phyloP scores from a whole-genome alignment of 768 basidiomycete species.

The Mycena galopus region DNA sequence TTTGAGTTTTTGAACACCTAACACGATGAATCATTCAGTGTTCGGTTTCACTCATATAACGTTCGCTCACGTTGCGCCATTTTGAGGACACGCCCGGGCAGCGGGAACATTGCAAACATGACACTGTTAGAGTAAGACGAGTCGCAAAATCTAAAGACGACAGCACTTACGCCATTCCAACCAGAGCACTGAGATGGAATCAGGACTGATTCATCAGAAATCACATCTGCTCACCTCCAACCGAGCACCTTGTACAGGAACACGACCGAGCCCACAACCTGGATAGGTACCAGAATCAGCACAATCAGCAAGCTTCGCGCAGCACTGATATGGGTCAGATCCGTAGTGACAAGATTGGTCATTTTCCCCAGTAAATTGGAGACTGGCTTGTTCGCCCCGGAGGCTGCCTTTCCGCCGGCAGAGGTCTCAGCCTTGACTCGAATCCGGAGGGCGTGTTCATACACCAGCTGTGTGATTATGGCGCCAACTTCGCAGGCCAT shows the following conservation, averaged over 20 bases:
- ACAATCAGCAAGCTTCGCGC: neutral
- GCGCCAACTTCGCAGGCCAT: constrained; percentile 48
- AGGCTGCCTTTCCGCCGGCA: constrained; percentile 4
- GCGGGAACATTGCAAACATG: constrained; percentile 55
- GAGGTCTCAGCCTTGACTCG: constrained; percentile 65
- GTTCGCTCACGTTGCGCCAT: constrained; percentile 49
- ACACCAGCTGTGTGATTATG: constrained; percentile 56
- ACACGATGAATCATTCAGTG: no score
- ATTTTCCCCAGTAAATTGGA: constrained; percentile 77
- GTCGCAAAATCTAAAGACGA: no score
- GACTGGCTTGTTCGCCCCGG: neutral
- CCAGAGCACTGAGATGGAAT: constrained; percentile 58
- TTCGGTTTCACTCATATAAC: neutral
- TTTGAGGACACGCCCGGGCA: constrained; percentile 70
- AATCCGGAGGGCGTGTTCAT: constrained; percentile 68
- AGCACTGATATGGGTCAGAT: constrained; percentile 47
- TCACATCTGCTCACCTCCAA: constrained; percentile 58
- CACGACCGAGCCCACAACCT: constrained; percentile 50
- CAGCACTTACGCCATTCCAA: constrained; percentile 58
- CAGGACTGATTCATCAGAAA: neutral
- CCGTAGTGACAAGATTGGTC: constrained; percentile 81
- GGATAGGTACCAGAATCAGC: constrained; percentile 50
- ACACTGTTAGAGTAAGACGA: neutral
- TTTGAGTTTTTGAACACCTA: constrained; percentile 55
- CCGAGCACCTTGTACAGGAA: constrained; percentile 64